Conservation (phyloP, 352 stramenopile genomes). For the Phytophthora tubulina region DNA sequence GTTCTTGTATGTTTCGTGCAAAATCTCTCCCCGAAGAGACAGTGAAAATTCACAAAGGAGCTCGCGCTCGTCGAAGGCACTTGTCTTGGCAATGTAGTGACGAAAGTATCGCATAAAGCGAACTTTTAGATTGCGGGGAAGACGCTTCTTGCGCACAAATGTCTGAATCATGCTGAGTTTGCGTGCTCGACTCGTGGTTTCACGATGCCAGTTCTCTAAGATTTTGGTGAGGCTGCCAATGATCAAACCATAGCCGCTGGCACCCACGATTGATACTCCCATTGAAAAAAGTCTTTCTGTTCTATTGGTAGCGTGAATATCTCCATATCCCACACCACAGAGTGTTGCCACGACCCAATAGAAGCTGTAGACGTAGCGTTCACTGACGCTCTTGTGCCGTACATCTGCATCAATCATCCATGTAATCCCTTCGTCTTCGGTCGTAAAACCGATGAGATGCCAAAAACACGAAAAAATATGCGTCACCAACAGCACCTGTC, state of each 20-base stretch:
- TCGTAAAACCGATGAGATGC: slow-evolving; percentile 65
- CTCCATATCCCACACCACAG: slow-evolving; percentile 85
- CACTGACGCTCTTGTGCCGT: slow-evolving; percentile 30
- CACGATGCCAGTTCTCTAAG: slow-evolving; percentile 80
- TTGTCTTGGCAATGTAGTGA: slow-evolving; percentile 85
- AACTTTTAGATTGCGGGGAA: slow-evolving; percentile 59
- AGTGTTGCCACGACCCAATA: slow-evolving; percentile 90
- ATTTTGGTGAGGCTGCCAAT: slow-evolving; percentile 90
- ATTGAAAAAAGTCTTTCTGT: slow-evolving; percentile 80
- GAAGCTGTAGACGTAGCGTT: slow-evolving; percentile 82
- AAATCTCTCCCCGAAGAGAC: slow-evolving; percentile 75
- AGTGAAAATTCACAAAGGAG: slow-evolving; percentile 82
- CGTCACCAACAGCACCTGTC: slow-evolving; percentile 73
- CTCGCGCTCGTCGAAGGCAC: slow-evolving; percentile 78
- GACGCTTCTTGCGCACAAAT: slow-evolving; percentile 71
- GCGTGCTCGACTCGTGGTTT: slow-evolving; percentile 56
- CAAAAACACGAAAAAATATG: slow-evolving; percentile 86
- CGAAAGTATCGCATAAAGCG: slow-evolving; percentile 78
- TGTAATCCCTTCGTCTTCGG: slow-evolving; percentile 40
- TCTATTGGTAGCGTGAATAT: slow-evolving; percentile 80
- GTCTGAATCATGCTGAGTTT: slow-evolving; percentile 75
- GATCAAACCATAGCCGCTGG: slow-evolving; percentile 81
- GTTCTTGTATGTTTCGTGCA: slow-evolving; percentile 80
- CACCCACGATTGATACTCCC: slow-evolving; percentile 74
- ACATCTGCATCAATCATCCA: slow-evolving; percentile 57